Evolutionary conservation across 108 stramenopile genomes (phyloP).

Genomic region (Cyclotella kingstonii): DNA sequence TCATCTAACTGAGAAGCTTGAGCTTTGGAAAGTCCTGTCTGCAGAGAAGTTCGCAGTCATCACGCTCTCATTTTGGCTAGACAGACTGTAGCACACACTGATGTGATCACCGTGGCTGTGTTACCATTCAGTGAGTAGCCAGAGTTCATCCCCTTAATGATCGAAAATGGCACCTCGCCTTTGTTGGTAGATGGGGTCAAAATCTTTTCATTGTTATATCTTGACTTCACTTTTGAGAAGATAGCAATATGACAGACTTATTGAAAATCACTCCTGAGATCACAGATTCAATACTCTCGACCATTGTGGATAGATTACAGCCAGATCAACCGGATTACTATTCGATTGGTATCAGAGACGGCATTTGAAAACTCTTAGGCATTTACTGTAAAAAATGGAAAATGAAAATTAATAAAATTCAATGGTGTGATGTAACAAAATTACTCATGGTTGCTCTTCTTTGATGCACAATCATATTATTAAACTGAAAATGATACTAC

Average conservation of each 20-base stretch:
- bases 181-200: slow-evolving; percentile 64
- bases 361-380: slow-evolving; percentile 89
- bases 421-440: too few relatives aligned
- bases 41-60: slow-evolving; percentile 47
- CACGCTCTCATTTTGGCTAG: slow-evolving; percentile 60
- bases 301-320: slow-evolving; percentile 95
- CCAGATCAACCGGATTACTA: slow-evolving; percentile 67
- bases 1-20: slow-evolving; percentile 53
- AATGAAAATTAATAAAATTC: slow-evolving; percentile 81
- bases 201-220: slow-evolving; percentile 87
- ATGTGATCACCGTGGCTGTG: slow-evolving; percentile 84
- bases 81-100: slow-evolving; percentile 80
- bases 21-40: slow-evolving; percentile 69
- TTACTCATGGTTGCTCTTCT: too few relatives aligned
- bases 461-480: too few relatives aligned
- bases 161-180: slow-evolving; percentile 68
- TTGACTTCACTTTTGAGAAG: slow-evolving; percentile 94
- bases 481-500: too few relatives aligned
- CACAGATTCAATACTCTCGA: slow-evolving; percentile 91
- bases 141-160: slow-evolving; percentile 65
- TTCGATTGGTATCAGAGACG: slow-evolving; percentile 82
- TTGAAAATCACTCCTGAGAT: slow-evolving; percentile 73
- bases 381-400: slow-evolving; percentile 92
- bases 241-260: slow-evolving; percentile 43
- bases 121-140: slow-evolving; percentile 86